Conservation (phyloP, 345 rosid species). For the Linum usitatissimum region DNA sequence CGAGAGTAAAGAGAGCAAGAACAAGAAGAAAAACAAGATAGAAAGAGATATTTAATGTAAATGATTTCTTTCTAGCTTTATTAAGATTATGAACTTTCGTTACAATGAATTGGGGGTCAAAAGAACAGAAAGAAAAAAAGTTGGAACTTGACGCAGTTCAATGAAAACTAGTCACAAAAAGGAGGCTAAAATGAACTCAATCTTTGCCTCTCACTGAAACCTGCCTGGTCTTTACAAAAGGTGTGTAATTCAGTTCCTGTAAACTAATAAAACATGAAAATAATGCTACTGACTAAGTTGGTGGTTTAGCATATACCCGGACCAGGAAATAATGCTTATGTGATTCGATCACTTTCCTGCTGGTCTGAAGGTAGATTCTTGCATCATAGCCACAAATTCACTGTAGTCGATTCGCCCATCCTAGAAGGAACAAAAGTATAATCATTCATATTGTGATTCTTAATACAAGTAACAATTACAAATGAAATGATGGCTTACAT, state of each 20-base stretch:
- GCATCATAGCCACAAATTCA: constrained; percentile 12
- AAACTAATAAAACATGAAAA: not conserved
- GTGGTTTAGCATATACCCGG: constrained; percentile 1
- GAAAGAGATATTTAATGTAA: constrained; percentile 10
- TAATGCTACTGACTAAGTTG: not conserved
- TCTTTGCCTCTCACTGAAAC: constrained; percentile 7
- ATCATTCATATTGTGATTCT: not conserved
- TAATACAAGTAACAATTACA: no score
- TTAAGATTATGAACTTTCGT: constrained; percentile 6
- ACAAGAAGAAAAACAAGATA: not conserved
- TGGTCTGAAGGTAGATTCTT: constrained; percentile 5
- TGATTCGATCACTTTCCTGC: not conserved
- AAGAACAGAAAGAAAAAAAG: not conserved
- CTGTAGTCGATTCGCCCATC: constrained; percentile 13
- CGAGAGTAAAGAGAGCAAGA: not conserved
- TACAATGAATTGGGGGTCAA: not conserved
- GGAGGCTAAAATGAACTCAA: constrained; percentile 12
- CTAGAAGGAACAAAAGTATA: not conserved
- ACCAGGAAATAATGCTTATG: not conserved
- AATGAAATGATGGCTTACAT: not conserved
- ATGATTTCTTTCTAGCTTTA: constrained; percentile 4
- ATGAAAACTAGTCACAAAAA: constrained; percentile 14
- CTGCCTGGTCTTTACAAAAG: constrained; percentile 24
- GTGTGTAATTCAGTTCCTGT: constrained; percentile 6
- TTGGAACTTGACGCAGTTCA: constrained; percentile 13